A percentile compares a stretch with the other conserved stretches of the same genome.
These are phyloP conservation scores for Phaffomyces antillensis DNA, from an alignment of 805 yeast species.

Conservation along the genomic window DNA sequence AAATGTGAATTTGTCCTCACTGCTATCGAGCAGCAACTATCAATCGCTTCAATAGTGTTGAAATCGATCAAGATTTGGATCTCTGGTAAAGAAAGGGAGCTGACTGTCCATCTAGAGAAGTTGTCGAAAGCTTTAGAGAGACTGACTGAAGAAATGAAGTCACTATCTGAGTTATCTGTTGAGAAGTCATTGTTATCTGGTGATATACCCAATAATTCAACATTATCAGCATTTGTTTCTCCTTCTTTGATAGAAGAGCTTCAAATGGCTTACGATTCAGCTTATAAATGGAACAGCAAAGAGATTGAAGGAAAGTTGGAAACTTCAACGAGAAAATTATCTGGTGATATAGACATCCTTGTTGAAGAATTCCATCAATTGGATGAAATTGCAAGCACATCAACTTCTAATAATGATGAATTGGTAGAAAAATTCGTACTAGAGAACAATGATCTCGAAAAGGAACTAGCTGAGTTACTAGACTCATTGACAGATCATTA, in stretches of 20 bases:
- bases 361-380: constrained; percentile 16
- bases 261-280: constrained; percentile 16
- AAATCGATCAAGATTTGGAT: constrained; percentile 25
- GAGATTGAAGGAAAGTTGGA: constrained; percentile 24
- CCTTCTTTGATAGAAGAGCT: constrained; percentile 27
- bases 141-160: constrained; percentile 26
- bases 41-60: constrained; percentile 30
- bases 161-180: constrained; percentile 30
- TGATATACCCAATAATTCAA: constrained; percentile 15
- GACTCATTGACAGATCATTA: constrained; percentile 74
- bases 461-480: constrained; percentile 62
- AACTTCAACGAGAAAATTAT: constrained; percentile 18
- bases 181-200: constrained; percentile 21
- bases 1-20: constrained; percentile 37
- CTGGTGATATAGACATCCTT: neutral
- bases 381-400: constrained; percentile 24
- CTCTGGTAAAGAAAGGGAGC: constrained; percentile 20
- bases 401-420: constrained; percentile 5
- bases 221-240: constrained; percentile 43
- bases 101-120: constrained; percentile 16
- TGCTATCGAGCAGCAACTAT: constrained; percentile 41
- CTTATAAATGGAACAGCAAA: constrained; percentile 1
- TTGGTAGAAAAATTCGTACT: constrained; percentile 20
- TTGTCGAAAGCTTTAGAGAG: constrained; percentile 26
- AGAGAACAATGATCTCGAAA: constrained; percentile 47